Evolutionary conservation across 768 basidiomycete species (phyloP).

Genomic region (Mycena polygramma): DNA sequence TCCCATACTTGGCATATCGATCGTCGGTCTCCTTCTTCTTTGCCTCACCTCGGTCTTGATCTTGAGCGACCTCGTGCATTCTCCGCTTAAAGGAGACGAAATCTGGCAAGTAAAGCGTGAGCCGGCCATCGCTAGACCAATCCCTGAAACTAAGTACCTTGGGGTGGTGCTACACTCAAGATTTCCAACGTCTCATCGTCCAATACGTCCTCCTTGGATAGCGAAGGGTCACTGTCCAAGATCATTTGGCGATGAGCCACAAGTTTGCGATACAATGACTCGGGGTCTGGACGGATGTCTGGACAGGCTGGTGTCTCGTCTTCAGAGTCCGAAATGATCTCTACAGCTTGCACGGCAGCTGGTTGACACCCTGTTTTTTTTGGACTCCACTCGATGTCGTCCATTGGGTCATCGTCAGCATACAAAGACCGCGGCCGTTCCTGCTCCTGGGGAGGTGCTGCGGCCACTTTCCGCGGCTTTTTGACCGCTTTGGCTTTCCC

Average conservation of each 20-base stretch:
- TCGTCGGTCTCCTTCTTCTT: conserved; percentile 48
- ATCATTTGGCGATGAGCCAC: conserved; percentile 43
- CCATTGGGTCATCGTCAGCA: conserved; percentile 41
- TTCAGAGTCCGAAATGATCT: conserved; percentile 28
- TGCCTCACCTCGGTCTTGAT: conserved; percentile 57
- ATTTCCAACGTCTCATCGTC: conserved; percentile 52
- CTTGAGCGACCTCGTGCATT: conserved; percentile 59
- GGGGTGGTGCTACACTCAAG: conserved; percentile 55
- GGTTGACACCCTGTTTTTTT: conserved; percentile 37
- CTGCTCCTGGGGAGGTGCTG: conserved; percentile 41
- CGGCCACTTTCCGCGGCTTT: conserved; percentile 37
- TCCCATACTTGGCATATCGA: conserved; percentile 50
- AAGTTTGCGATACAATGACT: conserved; percentile 15
- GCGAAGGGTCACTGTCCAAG: conserved; percentile 41
- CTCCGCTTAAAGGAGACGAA: conserved; percentile 50
- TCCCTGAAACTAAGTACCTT: conserved; percentile 47
- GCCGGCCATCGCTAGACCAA: not conserved
- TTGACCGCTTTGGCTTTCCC: conserved; percentile 42
- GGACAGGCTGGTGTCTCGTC: conserved; percentile 9
- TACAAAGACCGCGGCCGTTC: conserved; percentile 42
- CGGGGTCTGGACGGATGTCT: conserved; percentile 17
- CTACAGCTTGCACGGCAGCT: conserved; percentile 38
- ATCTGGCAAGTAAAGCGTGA: conserved; percentile 42
- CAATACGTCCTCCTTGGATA: conserved; percentile 48
- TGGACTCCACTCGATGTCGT: conserved; percentile 32